phyloP scores from a whole-genome alignment of 768 basidiomycete genomes.

The Termitomyces sp. region DNA sequence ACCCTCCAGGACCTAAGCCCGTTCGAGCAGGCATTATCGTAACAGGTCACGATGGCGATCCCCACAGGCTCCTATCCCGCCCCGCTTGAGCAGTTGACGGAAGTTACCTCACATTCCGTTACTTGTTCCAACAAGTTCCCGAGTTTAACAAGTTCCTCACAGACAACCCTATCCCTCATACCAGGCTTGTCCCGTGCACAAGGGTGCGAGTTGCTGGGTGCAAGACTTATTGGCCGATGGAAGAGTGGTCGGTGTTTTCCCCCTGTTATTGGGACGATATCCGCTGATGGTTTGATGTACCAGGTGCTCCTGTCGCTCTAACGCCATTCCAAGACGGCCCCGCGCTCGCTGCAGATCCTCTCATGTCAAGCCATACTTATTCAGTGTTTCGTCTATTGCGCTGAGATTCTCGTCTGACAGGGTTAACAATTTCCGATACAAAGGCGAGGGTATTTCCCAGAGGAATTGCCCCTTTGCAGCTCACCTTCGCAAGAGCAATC shows the following conservation, averaged over 20 bases:
- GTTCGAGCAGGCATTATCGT: slow-evolving; percentile 42
- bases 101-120: slow-evolving; percentile 51
- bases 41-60: slow-evolving; percentile 42
- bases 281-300: not conserved
- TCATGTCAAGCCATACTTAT: no score
- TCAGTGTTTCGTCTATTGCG: no score
- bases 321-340: slow-evolving; percentile 41
- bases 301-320: slow-evolving; percentile 44
- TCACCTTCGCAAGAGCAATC: slow-evolving; percentile 44
- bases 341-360: slow-evolving; percentile 29
- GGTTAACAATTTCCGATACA: slow-evolving; percentile 43
- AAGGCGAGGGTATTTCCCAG: slow-evolving; percentile 28
- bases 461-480: slow-evolving; percentile 45
- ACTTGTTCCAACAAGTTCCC: slow-evolving; percentile 48
- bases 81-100: slow-evolving; percentile 46
- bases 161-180: slow-evolving; percentile 33
- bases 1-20: slow-evolving; percentile 32
- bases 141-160: slow-evolving; percentile 47
- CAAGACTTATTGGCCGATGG: slow-evolving; percentile 52
- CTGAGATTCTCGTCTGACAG: slow-evolving; percentile 13
- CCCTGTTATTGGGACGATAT: not conserved
- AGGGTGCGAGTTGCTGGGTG: slow-evolving; percentile 48
- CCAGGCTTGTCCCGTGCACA: slow-evolving; percentile 32
- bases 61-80: slow-evolving; percentile 11
- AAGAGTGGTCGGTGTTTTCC: slow-evolving; percentile 39